Percentiles rank a stretch among this genome's conserved stretches.
Evolutionary conservation across 2,329 filamentous ascomycete genomes (phyloP).

Genomic region (Talaromyces amestolkiae): DNA sequence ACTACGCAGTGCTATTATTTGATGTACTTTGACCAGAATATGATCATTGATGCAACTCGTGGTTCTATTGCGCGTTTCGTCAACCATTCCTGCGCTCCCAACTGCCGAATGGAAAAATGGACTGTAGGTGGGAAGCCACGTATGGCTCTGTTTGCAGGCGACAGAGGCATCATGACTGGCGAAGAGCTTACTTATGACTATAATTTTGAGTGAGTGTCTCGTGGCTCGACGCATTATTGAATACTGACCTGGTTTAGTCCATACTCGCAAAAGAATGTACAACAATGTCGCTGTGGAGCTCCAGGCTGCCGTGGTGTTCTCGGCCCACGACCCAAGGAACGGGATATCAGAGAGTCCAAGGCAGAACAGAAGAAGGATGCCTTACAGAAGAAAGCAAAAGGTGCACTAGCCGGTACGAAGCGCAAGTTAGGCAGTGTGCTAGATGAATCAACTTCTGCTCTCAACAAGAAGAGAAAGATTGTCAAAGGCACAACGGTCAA

Average conservation of each 20-base stretch:
- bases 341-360: constrained; percentile 33
- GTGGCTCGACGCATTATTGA: not conserved
- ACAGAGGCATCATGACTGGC: constrained; percentile 84
- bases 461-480: constrained; percentile 35
- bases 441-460: constrained; percentile 28
- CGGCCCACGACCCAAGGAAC: constrained; percentile 53
- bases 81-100: constrained; percentile 95
- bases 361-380: constrained; percentile 26
- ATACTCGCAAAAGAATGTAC: constrained; percentile 61
- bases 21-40: constrained; percentile 97
- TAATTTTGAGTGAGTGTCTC: constrained; percentile 61
- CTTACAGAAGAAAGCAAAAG: constrained; percentile 20
- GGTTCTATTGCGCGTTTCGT: constrained; percentile 97
- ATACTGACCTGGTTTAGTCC: constrained; percentile 39
- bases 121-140: constrained; percentile 88
- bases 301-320: constrained; percentile 61
- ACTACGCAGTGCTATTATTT: constrained; percentile 81
- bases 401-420: constrained; percentile 29
- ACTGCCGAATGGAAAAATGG: constrained; percentile 98
- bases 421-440: constrained; percentile 32
- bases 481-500: constrained; percentile 32
- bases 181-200: constrained; percentile 96
- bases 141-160: constrained; percentile 94
- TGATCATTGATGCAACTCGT: constrained; percentile 96
- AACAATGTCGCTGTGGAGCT: constrained; percentile 62